Base-by-base conservation (phyloP, 1,284 basidiomycete species). In the Hypsizygus ulmarius region DNA sequence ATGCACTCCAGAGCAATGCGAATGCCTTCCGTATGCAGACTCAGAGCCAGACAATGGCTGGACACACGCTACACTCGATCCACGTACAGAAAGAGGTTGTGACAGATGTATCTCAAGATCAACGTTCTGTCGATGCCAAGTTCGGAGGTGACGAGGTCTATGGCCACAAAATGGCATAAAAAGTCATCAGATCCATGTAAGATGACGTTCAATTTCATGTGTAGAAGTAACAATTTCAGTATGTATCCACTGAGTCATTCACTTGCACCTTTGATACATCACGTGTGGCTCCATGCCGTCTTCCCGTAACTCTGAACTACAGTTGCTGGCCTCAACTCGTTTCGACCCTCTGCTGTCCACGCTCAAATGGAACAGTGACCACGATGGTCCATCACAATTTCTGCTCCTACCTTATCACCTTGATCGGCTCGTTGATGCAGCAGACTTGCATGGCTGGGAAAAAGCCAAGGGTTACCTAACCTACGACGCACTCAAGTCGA, bases 351-450 rank as follows among this genome's bases (percentile, higher is more conserved):
- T 61, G 21, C 69, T 87, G 5, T 59, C 67, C 9, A 51, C 58
- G 5, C 61, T 74, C 9, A 30, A 53, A 6, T 88, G 82, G 84
- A 88, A 87, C 56, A 73, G 81, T 15, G 67, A 69, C 12, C 55
- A 68, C 7, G 72, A 78, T 41, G 70, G 68, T 1, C 75, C 78
- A 1, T 81, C 77, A 0, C 69, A 76, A 0, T 86, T 79, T 55
- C 65, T 88, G 18, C 66, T 89, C 0, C 75, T 87, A 12, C 64
- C 61, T 0, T 74, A 75, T 57, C 85, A 89, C 54, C 60, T 72
- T 45, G 76, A 83, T 38, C 78, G 87, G 30, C 72, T 90, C 0
- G 42, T 62, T 10, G 62, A 70, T 12, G 80, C 81, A 8, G 74
- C 77, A 1, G 54, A 62, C 19, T 54, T 57, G n/a, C 78, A 84